Conservation (phyloP, 371 early-diverging fungal genomes). For the Basidiobolus heterosporus region DNA sequence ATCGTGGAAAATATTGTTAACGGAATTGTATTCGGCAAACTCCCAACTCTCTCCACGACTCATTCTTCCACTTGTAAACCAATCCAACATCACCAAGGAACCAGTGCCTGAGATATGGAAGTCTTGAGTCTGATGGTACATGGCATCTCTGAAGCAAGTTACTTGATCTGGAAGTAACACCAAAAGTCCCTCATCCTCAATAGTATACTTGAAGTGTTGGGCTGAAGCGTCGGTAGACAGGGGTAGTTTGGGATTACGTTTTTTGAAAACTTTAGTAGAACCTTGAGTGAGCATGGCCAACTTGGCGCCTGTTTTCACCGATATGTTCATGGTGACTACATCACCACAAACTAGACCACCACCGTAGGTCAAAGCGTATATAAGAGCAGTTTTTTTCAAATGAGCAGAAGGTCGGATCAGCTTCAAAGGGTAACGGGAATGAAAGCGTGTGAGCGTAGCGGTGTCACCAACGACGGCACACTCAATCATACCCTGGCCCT, state of each 20-base stretch:
- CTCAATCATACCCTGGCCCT: too few relatives aligned
- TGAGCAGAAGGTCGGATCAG: not conserved
- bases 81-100: slow-evolving; percentile 27
- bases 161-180: slow-evolving; percentile 59
- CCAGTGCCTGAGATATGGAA: too few relatives aligned
- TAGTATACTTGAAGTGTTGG: too few relatives aligned
- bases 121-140: too few relatives aligned
- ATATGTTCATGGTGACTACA: slow-evolving; percentile 24
- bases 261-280: slow-evolving; percentile 54
- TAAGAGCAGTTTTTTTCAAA: not conserved
- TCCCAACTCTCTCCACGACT: slow-evolving; percentile 56
- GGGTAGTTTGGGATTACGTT: slow-evolving; percentile 7
- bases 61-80: slow-evolving; percentile 63
- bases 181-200: slow-evolving; percentile 7
- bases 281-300: slow-evolving; percentile 59
- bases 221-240: too few relatives aligned
- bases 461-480: too few relatives aligned
- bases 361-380: slow-evolving; percentile 7
- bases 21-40: slow-evolving; percentile 13
- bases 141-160: slow-evolving; percentile 29
- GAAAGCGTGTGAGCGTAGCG: too few relatives aligned
- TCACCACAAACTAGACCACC: slow-evolving; percentile 68
- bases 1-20: not conserved
- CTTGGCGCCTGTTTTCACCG: slow-evolving; percentile 21
- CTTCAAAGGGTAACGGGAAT: not conserved